Base-by-base conservation (phyloP, 768 basidiomycete genomes). In the Xerocomus potaroensis region DNA sequence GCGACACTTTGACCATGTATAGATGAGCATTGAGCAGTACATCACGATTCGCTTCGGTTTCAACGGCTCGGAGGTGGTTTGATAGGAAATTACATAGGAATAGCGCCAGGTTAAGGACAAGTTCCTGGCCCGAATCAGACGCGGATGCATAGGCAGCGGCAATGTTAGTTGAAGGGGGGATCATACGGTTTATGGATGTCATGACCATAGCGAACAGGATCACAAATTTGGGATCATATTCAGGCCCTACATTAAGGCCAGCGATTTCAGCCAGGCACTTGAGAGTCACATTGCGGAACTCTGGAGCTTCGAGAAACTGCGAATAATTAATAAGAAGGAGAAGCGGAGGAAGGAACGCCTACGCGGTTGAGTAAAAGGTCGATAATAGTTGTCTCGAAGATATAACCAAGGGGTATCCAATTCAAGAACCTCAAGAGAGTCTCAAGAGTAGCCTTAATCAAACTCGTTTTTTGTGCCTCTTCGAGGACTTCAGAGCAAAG, bases 361-460 rank as follows among this genome's bases (percentile, higher is more conserved):
- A 96, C 94, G 57, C 95, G 81, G 62, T 83, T 86, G 27, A 98
- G 78, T 15, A 99, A 76, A 45, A 91, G 78, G 67, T 99, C 96
- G 51, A 98, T 97, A 57, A 99, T 86, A 29, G 87, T 90, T 1
- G 96, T 98, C 70, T 98, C 96, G 60, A 98, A 99, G 57, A 99
- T 97, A 65, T 95, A 99, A 18, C 95, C 96, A 41, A 99, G 73
- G 40, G 96, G 96, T 60, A 99, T 99, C 96, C 96, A 98, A 66
- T 97, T 97, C 58, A 99, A 71, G 78, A 99, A 99, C 44, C 92
- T 78, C 51, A 98, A 75, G 15, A 99, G 74, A 0, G 96, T 97
- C 67, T 98, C 95, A 53, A 99, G 72, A 3, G 95, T 98, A 14
- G 87, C 89, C 67, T 81, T 93, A 73, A 98, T 94, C 48, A 99